Conservation (phyloP, 1,284 basidiomycete species). For the Apiotrichum porosum region DNA sequence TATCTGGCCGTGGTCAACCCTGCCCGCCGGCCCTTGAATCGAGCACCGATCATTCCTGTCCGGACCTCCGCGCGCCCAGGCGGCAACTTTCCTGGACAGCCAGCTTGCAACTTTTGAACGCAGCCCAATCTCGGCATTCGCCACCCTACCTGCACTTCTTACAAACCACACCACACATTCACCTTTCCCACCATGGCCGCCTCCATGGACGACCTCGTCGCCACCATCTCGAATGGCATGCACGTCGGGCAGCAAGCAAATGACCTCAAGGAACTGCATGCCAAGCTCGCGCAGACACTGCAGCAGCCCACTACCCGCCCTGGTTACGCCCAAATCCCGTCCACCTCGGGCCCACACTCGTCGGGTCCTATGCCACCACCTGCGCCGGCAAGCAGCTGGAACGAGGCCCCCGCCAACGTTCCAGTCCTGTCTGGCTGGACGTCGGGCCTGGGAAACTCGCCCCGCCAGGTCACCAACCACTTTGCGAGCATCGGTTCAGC, state of each 20-base stretch:
- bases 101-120: too few species aligned
- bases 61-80: neutral
- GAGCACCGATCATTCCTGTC: too few species aligned
- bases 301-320: slow-evolving; percentile 21
- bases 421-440: slow-evolving; percentile 9
- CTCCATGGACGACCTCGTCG: slow-evolving; percentile 42
- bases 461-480: slow-evolving; percentile 12
- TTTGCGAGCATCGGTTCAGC: neutral
- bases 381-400: slow-evolving; percentile 44
- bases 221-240: slow-evolving; percentile 32
- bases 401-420: slow-evolving; percentile 20
- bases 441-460: slow-evolving; percentile 21
- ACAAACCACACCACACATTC: neutral
- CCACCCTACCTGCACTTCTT: too few species aligned
- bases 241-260: slow-evolving; percentile 40
- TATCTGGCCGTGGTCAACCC: too few species aligned
- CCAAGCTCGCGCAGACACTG: slow-evolving; percentile 31
- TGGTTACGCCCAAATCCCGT: slow-evolving; percentile 27
- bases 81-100: neutral
- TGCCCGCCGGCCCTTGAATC: too few species aligned
- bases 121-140: neutral
- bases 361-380: slow-evolving; percentile 34
- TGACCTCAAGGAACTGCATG: slow-evolving; percentile 37
- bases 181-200: slow-evolving; percentile 17
- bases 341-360: slow-evolving; percentile 15